Base-by-base conservation (phyloP, 495 filamentous ascomycete species). In the Aspergillus campestris region DNA sequence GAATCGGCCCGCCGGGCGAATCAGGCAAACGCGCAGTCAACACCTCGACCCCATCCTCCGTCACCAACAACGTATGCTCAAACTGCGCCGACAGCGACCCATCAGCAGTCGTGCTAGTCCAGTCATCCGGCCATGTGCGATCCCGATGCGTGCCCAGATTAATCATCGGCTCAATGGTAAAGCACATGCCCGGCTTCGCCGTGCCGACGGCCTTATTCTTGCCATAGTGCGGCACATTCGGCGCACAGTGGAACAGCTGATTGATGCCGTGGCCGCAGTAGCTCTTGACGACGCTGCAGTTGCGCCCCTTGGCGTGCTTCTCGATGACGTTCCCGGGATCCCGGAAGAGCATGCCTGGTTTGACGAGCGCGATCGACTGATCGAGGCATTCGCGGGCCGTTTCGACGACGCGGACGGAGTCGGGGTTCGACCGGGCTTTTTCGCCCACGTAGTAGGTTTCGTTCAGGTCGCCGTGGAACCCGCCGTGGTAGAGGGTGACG, bases 121-220 rank as follows among this genome's bases (percentile, higher is more conserved):
- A 94, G 61, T 91, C 80, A 60, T 94, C 88, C 3, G 88, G 88
- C 88, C 88, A 94, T 0, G 84, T 91, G 45, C 84, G 77, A 56
- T 94, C 88, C 34, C 77, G 76, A 55, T 88, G 80, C 8, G 82
- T 87, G 18, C 88, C 89, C 8, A 88, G 63, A 33, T 84, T 85
- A 53, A 94, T 86, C 87, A 94, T 94, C 11, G 88, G 88, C 66
- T 94, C 88, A 47, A 94, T 94, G 1, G 89, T 94, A 48, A 94
- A 94, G 51, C 84, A 89, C 89, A 94, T 92, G 30, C 89, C 88
- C 6, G 81, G 77, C 67, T 92, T 91, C 34, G 87, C 88, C 13
- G 79, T 79, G 34, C 88, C 88, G 0, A 92, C 84, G 0, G 88
- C 87, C 77, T 92, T 94, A 63, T 94, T 94, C 66, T 87, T 90